phyloP scores from a whole-genome alignment of 768 basidiomycete genomes.

The Russula compacta region DNA sequence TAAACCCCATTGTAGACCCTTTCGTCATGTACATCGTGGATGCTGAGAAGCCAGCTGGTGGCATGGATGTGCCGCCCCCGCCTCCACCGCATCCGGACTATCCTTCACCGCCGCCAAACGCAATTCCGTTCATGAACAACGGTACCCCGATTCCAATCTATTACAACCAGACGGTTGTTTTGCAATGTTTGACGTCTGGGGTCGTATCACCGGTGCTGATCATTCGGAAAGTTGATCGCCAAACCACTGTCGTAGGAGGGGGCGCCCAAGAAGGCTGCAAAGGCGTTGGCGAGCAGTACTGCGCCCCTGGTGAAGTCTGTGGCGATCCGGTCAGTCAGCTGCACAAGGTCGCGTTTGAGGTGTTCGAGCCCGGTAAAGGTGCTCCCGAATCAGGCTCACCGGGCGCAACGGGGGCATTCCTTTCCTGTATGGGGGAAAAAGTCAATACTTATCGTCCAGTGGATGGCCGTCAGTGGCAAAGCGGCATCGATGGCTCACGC shows the following conservation, averaged over 20 bases:
- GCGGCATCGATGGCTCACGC: constrained; percentile 25
- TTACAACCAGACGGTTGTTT: constrained; percentile 93
- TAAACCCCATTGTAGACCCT: constrained; percentile 44
- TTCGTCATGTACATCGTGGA: constrained; percentile 98
- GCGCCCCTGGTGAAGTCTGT: constrained; percentile 75
- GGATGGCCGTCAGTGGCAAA: constrained; percentile 67
- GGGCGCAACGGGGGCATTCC: constrained; percentile 70
- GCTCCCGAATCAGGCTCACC: constrained; percentile 71
- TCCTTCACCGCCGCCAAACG: constrained; percentile 86
- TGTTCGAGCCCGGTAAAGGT: constrained; percentile 62
- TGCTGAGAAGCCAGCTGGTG: constrained; percentile 72
- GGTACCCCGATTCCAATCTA: constrained; percentile 84
- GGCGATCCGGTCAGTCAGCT: constrained; percentile 93
- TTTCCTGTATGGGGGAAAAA: constrained; percentile 89
- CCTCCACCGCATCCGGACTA: constrained; percentile 83
- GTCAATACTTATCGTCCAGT: constrained; percentile 84
- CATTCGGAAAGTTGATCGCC: constrained; percentile 89
- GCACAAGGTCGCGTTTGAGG: constrained; percentile 93
- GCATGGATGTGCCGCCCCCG: constrained; percentile 67
- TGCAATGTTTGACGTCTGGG: constrained; percentile 91
- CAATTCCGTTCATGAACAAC: constrained; percentile 76
- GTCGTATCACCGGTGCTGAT: constrained; percentile 90
- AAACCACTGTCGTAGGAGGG: constrained; percentile 83
- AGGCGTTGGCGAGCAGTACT: constrained; percentile 75
- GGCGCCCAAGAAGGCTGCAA: constrained; percentile 85